phyloP scores from a whole-genome alignment of 805 yeast genomes.

The Vanderwaltozyma yarrowii region DNA sequence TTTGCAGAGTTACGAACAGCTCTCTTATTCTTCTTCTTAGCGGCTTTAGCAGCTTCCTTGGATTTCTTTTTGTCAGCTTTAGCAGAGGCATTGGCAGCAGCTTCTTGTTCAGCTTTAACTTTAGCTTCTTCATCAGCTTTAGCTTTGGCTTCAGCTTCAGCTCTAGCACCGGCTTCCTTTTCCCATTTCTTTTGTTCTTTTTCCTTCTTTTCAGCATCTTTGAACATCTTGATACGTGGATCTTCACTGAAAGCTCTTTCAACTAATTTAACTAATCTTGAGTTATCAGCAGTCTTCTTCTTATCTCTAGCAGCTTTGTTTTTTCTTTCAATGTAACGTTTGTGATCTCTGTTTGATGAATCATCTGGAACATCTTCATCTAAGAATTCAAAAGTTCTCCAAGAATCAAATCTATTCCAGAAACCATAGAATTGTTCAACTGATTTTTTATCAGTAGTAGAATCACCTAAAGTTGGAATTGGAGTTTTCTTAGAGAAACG shows the following conservation, averaged over 20 bases:
- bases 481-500: slow-evolving; percentile 91
- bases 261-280: slow-evolving; percentile 74
- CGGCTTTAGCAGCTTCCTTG: slow-evolving; percentile 82
- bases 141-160: slow-evolving; percentile 88
- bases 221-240: slow-evolving; percentile 89
- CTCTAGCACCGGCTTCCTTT: slow-evolving; percentile 93
- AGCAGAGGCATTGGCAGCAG: slow-evolving; percentile 46
- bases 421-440: slow-evolving; percentile 84
- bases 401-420: slow-evolving; percentile 91
- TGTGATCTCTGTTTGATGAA: slow-evolving; percentile 97
- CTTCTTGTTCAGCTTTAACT: slow-evolving; percentile 68
- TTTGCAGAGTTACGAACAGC: slow-evolving; percentile 70
- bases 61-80: slow-evolving; percentile 84
- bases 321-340: slow-evolving; percentile 96
- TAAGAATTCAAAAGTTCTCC: slow-evolving; percentile 96
- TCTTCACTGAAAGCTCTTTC: slow-evolving; percentile 85
- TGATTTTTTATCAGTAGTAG: slow-evolving; percentile 59
- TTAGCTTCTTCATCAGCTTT: slow-evolving; percentile 83
- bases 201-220: slow-evolving; percentile 88
- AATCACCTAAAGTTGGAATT: slow-evolving; percentile 70
- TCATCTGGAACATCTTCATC: slow-evolving; percentile 99
- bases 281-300: slow-evolving; percentile 95
- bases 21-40: slow-evolving; percentile 95
- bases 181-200: slow-evolving; percentile 96
- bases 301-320: slow-evolving; percentile 94